A percentile compares a stretch with the other conserved stretches of the same genome.
Conservation (phyloP, 2,329 filamentous ascomycete species). For the Mycogone perniciosa region DNA sequence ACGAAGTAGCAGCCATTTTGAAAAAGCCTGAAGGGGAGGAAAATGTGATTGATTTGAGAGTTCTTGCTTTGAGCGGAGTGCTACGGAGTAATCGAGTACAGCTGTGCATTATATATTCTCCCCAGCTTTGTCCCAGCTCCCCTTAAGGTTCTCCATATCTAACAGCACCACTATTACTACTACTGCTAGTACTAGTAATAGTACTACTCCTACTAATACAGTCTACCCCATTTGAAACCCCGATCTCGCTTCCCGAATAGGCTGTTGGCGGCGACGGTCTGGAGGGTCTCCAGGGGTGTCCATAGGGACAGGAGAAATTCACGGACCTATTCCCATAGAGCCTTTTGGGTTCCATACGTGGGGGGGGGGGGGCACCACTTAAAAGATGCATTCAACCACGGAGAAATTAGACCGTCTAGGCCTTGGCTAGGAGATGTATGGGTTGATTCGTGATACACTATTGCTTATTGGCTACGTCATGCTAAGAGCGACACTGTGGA, state of each 20-base stretch:
- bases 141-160: too few relatives aligned
- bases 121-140: too few relatives aligned
- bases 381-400: slow-evolving; percentile 11
- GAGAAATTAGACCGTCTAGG: slow-evolving; percentile 16
- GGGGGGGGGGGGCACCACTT: slow-evolving; percentile 5
- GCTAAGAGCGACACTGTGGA: too few relatives aligned
- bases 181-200: too few relatives aligned
- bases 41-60: too few relatives aligned
- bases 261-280: slow-evolving; percentile 10
- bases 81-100: background rate
- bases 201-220: too few relatives aligned
- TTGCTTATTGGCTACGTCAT: too few relatives aligned
- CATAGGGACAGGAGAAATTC: background rate
- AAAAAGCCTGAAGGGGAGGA: background rate
- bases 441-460: background rate
- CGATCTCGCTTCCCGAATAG: slow-evolving; percentile 11
- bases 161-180: too few relatives aligned
- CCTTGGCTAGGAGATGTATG: background rate
- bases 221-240: background rate
- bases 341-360: background rate
- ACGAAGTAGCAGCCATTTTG: slow-evolving; percentile 46
- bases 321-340: background rate
- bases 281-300: slow-evolving; percentile 1
- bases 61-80: background rate
- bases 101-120: background rate